Evolutionary conservation across 208 protist genomes (phyloP).

Genomic region (Crithidia thermophila): DNA sequence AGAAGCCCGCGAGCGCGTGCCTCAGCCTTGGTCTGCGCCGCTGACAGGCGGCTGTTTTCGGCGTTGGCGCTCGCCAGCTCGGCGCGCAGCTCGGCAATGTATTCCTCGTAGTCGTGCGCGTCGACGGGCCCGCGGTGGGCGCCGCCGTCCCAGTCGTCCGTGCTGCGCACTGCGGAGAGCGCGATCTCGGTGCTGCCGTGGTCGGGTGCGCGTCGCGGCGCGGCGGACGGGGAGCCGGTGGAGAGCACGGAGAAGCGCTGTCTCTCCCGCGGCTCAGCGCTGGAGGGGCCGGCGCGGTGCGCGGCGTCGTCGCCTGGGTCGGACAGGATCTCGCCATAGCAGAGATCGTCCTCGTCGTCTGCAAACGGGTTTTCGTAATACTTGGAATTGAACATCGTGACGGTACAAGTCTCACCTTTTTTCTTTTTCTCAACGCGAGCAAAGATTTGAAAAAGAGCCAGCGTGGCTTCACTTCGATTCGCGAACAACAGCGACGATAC

Average conservation of each 20-base stretch:
- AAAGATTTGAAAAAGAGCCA: no score
- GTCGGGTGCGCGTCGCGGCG: constrained; percentile 3
- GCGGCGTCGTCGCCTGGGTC: constrained; percentile 17
- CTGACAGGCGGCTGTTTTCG: constrained; percentile 51
- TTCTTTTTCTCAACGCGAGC: no score
- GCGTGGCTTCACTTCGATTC: no score
- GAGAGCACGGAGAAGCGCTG: background rate
- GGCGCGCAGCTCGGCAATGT: constrained; percentile 55
- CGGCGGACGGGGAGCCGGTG: background rate
- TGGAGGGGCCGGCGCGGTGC: background rate
- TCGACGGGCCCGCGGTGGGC: constrained; percentile 3
- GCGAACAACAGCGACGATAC: no score
- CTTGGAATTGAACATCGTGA: constrained; percentile 24
- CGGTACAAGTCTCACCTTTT: background rate
- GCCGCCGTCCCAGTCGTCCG: background rate
- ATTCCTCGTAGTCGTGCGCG: constrained; percentile 25
- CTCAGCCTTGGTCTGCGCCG: constrained; percentile 54
- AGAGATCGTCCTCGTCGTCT: constrained; percentile 60
- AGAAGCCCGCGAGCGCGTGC: constrained; percentile 41
- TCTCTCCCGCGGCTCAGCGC: background rate
- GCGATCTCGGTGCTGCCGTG: constrained; percentile 16
- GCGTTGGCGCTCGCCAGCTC: constrained; percentile 47
- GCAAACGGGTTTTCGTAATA: constrained; percentile 79
- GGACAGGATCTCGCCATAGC: constrained; percentile 54
- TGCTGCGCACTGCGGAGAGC: constrained; percentile 6